Conservation (phyloP, 202 grass and related monocot species). For the Bolboschoenoplectus hybrid region DNA sequence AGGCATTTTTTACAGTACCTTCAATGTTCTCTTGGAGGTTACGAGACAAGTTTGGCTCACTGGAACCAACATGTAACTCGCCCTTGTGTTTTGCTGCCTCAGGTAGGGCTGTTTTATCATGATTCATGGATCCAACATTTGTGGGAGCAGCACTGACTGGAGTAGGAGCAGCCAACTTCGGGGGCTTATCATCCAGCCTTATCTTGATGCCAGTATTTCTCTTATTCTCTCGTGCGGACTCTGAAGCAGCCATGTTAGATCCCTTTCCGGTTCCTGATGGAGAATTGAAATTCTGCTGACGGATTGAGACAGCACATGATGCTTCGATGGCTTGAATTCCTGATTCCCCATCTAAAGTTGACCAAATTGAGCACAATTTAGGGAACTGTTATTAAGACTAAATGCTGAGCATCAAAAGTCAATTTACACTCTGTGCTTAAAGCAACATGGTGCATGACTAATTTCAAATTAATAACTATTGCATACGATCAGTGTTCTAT, state of each 20-base stretch:
- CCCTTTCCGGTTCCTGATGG: conserved; percentile 36
- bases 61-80: conserved; percentile 20
- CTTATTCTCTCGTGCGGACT: conserved; percentile 24
- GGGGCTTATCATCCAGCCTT: conserved; percentile 38
- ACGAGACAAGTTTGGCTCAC: neutral
- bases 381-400: neutral
- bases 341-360: conserved; percentile 39
- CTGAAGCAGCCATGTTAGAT: conserved; percentile 31
- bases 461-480: neutral
- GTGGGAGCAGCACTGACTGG: neutral
- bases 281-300: conserved; percentile 36
- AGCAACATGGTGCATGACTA: neutral
- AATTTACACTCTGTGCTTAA: neutral
- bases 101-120: conserved; percentile 18
- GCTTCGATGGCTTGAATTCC: conserved; percentile 38
- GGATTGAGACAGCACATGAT: conserved; percentile 34
- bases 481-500: neutral
- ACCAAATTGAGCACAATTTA: conserved; percentile 19
- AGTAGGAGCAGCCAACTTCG: conserved; percentile 24
- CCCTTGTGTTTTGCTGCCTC: conserved; percentile 31
- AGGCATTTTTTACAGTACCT: conserved; percentile 23
- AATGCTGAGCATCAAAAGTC: neutral
- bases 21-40: conserved; percentile 25
- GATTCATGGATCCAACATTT: conserved; percentile 8
- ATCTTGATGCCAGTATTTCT: conserved; percentile 38